These are phyloP conservation scores for Cicer chorassanicum DNA, from an alignment of 306 rosid genomes.

Conservation along the genomic window DNA sequence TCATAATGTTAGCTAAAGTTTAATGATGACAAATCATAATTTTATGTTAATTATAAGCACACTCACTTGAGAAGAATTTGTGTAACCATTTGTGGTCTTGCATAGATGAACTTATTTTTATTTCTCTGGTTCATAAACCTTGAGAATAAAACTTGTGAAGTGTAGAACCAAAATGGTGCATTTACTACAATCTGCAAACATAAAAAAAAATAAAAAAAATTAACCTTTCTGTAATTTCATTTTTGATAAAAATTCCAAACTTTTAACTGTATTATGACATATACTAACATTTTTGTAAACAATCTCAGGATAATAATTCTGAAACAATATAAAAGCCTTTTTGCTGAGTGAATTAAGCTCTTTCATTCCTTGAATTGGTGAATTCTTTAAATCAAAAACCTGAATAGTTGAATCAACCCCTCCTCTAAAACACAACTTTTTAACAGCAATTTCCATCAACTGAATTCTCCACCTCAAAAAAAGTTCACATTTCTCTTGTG, in stretches of 20 bases:
- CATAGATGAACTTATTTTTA: conserved; percentile 64
- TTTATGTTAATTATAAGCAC: not conserved
- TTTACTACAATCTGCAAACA: conserved; percentile 65
- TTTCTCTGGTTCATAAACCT: conserved; percentile 56
- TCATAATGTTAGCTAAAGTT: conserved; percentile 24
- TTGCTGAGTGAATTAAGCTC: conserved; percentile 58
- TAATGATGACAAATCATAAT: not conserved
- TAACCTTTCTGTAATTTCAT: conserved; percentile 1
- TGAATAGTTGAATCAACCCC: conserved; percentile 66
- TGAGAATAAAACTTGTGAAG: conserved; percentile 59
- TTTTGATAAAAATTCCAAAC: not conserved
- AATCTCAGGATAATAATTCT: conserved; percentile 71
- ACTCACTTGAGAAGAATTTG: conserved; percentile 81
- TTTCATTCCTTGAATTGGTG: conserved; percentile 57
- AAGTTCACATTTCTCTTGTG: conserved; percentile 50
- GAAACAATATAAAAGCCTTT: conserved; percentile 55
- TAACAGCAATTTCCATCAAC: conserved; percentile 59
- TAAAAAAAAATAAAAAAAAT: not conserved
- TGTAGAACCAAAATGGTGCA: conserved; percentile 85
- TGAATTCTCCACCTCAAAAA: conserved; percentile 74
- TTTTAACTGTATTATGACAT: not conserved
- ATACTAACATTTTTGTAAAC: conserved; percentile 53
- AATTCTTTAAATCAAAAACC: conserved; percentile 68
- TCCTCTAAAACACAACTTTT: conserved; percentile 60
- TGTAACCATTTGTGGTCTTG: conserved; percentile 63